Percentiles rank a stretch among this genome's conserved stretches.
Evolutionary conservation across 805 yeast species (phyloP).

Genomic region (Candida loeiensis): DNA sequence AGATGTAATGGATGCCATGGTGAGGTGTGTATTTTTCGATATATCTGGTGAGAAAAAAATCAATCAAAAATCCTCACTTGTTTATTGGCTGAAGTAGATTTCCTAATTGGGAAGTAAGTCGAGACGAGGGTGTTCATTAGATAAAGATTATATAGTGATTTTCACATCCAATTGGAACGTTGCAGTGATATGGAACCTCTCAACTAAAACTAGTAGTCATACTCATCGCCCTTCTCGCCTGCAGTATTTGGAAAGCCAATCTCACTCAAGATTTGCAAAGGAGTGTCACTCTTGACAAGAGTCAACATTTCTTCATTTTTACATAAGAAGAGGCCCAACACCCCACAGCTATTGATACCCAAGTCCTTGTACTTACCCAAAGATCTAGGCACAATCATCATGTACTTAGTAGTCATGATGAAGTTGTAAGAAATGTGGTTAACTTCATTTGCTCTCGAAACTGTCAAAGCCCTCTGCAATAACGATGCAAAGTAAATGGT

Average conservation of each 20-base stretch:
- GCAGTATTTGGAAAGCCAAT: constrained; percentile 67
- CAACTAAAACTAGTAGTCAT: constrained; percentile 45
- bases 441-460: constrained; percentile 50
- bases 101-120: constrained; percentile 20
- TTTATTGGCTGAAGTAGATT: constrained; percentile 27
- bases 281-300: constrained; percentile 45
- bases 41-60: constrained; percentile 4
- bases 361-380: constrained; percentile 47
- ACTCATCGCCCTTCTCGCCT: constrained; percentile 56
- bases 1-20: constrained; percentile 60
- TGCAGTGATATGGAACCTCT: background rate
- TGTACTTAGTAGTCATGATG: constrained; percentile 76
- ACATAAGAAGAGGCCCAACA: constrained; percentile 73
- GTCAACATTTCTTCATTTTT: constrained; percentile 57
- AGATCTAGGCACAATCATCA: constrained; percentile 82
- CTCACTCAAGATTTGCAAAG: constrained; percentile 51
- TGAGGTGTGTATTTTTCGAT: constrained; percentile 11
- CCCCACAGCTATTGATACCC: constrained; percentile 79
- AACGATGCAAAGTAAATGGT: constrained; percentile 69
- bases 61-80: constrained; percentile 18
- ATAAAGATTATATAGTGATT: no score
- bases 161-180: no score
- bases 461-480: constrained; percentile 67
- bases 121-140: background rate
- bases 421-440: constrained; percentile 71